Percentiles rank a stretch among this genome's conserved stretches.
These are phyloP conservation scores for Suillus plorans DNA, from an alignment of 768 basidiomycete genomes.

Conservation along the genomic window DNA sequence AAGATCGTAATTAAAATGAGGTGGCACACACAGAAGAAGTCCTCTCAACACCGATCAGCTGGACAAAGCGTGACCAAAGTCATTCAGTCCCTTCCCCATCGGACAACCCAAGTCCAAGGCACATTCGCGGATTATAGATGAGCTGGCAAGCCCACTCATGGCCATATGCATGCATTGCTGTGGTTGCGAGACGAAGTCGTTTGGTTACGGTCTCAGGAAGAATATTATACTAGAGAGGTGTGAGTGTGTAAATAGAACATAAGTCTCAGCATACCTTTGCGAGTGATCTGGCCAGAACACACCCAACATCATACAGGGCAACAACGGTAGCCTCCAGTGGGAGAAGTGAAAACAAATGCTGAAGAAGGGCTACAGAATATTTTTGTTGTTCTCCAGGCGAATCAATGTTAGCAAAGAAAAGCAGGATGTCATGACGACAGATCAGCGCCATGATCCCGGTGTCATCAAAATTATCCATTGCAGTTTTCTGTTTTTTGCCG, in stretches of 20 bases:
- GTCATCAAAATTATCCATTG: constrained; percentile 29
- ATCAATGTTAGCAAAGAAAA: constrained; percentile 40
- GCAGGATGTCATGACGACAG: constrained; percentile 36
- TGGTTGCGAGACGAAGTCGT: constrained; percentile 30
- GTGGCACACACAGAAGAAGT: constrained; percentile 30
- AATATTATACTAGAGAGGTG: constrained; percentile 25
- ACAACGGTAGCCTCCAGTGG: constrained; percentile 33
- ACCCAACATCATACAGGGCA: constrained; percentile 34
- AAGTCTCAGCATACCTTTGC: constrained; percentile 25
- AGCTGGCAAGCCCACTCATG: constrained; percentile 34
- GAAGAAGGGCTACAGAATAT: constrained; percentile 35
- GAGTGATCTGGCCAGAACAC: constrained; percentile 26
- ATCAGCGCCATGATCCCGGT: constrained; percentile 38
- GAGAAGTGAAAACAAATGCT: constrained; percentile 28
- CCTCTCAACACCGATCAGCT: constrained; percentile 34
- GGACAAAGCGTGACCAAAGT: constrained; percentile 35
- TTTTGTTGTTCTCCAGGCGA: constrained; percentile 40
- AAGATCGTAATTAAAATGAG: not conserved
- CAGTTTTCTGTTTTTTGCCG: constrained; percentile 28
- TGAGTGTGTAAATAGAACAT: not conserved
- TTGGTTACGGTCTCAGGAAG: constrained; percentile 17
- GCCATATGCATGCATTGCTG: constrained; percentile 40
- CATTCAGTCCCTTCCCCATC: constrained; percentile 13
- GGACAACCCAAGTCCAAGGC: constrained; percentile 6
- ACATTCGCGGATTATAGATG: constrained; percentile 24